Percentiles rank a stretch among this genome's conserved stretches.
phyloP scores from a whole-genome alignment of 805 yeast species.

The Candida verbasci region DNA sequence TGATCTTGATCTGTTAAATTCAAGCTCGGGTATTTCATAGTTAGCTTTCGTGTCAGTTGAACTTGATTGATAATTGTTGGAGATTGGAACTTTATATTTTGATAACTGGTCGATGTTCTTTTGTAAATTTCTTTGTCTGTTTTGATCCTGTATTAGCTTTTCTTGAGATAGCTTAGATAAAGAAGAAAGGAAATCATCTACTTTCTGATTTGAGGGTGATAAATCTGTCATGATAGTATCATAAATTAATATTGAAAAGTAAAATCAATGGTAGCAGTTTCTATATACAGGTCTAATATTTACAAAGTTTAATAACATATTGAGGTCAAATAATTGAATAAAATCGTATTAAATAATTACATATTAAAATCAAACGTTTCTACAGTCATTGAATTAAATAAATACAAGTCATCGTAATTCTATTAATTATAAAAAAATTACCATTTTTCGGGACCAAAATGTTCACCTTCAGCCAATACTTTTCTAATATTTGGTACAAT shows the following conservation, averaged over 20 bases:
- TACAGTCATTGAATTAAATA: not conserved
- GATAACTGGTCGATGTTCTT: slow-evolving; percentile 27
- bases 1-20: slow-evolving; percentile 7
- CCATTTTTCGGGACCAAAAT: slow-evolving; percentile 48
- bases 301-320: no score
- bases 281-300: not conserved
- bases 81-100: slow-evolving; percentile 10
- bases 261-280: no score
- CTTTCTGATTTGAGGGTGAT: slow-evolving; percentile 28
- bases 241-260: not conserved
- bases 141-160: slow-evolving; percentile 29
- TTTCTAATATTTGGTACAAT: slow-evolving; percentile 19
- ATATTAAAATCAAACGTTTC: not conserved
- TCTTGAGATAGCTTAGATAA: slow-evolving; percentile 35
- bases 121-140: slow-evolving; percentile 29
- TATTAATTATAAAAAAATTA: no score
- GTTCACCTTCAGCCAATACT: slow-evolving; percentile 33
- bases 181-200: slow-evolving; percentile 33
- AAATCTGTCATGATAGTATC: slow-evolving; percentile 9
- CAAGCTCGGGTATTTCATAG: slow-evolving; percentile 8
- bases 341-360: no score
- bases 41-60: not conserved
- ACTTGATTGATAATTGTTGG: not conserved
- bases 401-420: not conserved
- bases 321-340: not conserved